Conservation (phyloP, 2,329 filamentous ascomycete species). For the Septoria petroselini region DNA sequence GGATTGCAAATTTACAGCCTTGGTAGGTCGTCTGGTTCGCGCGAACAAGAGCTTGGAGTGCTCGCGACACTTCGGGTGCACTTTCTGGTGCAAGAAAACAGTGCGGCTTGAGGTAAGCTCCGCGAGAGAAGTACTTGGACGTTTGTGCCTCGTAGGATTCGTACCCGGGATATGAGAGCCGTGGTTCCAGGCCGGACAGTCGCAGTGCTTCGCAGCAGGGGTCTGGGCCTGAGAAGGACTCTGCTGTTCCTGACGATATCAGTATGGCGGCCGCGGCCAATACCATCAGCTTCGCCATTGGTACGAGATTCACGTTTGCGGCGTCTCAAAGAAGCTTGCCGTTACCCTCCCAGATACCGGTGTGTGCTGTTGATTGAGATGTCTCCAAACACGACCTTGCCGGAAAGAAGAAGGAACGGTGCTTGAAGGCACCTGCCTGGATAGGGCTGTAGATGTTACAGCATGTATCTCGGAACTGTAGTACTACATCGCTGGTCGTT, state of each 20-base stretch:
- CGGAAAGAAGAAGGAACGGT: too few species aligned
- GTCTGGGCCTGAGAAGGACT: neutral
- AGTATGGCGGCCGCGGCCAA: too few species aligned
- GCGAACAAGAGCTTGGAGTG: constrained; percentile 5
- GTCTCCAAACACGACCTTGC: too few species aligned
- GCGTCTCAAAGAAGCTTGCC: too few species aligned
- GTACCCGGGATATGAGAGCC: constrained; percentile 2
- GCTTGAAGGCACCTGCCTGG: too few species aligned
- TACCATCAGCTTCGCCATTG: neutral
- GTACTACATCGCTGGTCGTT: neutral
- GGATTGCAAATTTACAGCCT: neutral
- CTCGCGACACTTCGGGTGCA: constrained; percentile 3
- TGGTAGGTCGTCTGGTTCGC: constrained; percentile 2
- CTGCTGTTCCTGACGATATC: neutral
- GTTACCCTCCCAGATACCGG: too few species aligned
- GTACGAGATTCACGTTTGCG: neutral
- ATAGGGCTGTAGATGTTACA: too few species aligned
- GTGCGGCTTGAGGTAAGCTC: constrained; percentile 5
- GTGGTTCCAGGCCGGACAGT: neutral
- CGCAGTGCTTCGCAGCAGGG: neutral
- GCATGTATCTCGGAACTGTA: neutral
- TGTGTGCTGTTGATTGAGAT: too few species aligned
- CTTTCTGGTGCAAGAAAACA: constrained; percentile 8
- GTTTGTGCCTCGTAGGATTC: neutral
- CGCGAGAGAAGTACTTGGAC: constrained; percentile 6